Conservation (phyloP, 2,329 filamentous ascomycete genomes). For the Aspergillus neoniger region DNA sequence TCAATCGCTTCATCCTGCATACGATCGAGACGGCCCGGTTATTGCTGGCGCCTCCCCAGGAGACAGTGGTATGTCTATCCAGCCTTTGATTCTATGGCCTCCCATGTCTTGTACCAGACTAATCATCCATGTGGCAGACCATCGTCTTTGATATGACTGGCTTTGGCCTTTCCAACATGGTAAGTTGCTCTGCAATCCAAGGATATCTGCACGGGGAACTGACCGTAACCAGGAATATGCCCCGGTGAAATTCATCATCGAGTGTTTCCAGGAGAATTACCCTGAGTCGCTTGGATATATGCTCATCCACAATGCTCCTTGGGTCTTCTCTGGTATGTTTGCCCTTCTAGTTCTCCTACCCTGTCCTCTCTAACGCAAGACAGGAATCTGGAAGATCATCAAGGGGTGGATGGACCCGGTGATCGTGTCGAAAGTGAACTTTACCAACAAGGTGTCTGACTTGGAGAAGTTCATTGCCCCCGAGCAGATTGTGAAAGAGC, state of each 20-base stretch:
- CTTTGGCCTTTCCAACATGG: constrained; percentile 93
- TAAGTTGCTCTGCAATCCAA: constrained; percentile 37
- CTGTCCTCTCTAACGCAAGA: background rate
- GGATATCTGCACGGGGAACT: too few relatives aligned
- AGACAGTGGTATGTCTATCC: constrained; percentile 74
- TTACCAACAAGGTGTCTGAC: constrained; percentile 76
- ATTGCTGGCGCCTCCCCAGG: constrained; percentile 72
- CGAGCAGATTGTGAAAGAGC: constrained; percentile 70
- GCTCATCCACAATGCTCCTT: constrained; percentile 85
- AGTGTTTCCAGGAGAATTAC: constrained; percentile 96
- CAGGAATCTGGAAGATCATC: constrained; percentile 90
- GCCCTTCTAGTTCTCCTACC: background rate
- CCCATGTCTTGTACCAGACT: background rate
- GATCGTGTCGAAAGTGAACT: constrained; percentile 88
- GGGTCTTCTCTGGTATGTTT: constrained; percentile 81
- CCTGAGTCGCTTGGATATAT: constrained; percentile 89
- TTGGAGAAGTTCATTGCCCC: constrained; percentile 72
- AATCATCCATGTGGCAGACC: constrained; percentile 55
- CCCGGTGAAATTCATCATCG: constrained; percentile 97
- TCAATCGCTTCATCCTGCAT: constrained; percentile 88
- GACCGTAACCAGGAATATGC: constrained; percentile 69
- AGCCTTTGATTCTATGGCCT: background rate
- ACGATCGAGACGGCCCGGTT: constrained; percentile 90
- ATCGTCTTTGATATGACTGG: constrained; percentile 93
- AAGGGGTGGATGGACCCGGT: constrained; percentile 94